Percentiles rank a stretch among this genome's conserved stretches.
phyloP scores from a whole-genome alignment of 2,329 filamentous ascomycete species.

The Sclerotinia borealis region DNA sequence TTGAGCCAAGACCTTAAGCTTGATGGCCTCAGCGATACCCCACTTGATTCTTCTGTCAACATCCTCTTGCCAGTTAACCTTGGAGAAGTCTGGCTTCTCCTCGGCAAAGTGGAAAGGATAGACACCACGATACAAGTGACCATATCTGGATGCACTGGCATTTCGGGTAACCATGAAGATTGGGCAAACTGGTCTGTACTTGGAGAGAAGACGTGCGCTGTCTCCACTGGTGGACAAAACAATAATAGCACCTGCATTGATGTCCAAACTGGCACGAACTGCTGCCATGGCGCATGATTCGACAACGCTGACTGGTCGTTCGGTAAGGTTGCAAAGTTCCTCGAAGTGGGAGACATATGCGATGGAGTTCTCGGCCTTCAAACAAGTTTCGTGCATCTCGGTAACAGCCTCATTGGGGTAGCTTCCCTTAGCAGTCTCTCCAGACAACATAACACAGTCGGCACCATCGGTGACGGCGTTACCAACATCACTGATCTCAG shows the following conservation, averaged over 20 bases:
- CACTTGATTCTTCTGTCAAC: slow-evolving; percentile 97
- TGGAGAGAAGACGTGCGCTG: slow-evolving; percentile 91
- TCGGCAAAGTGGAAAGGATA: slow-evolving; percentile 96
- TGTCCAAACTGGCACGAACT: slow-evolving; percentile 88
- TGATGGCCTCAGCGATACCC: slow-evolving; percentile 82
- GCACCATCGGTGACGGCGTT: slow-evolving; percentile 97
- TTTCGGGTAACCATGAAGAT: slow-evolving; percentile 99
- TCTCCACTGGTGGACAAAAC: slow-evolving; percentile 93
- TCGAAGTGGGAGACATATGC: slow-evolving; percentile 96
- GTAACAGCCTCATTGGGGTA: slow-evolving; percentile 88
- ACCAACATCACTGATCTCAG: slow-evolving; percentile 96
- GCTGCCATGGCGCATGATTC: slow-evolving; percentile 98
- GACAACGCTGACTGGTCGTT: slow-evolving; percentile 77
- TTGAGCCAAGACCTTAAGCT: slow-evolving; percentile 67
- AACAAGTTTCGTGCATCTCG: slow-evolving; percentile 98
- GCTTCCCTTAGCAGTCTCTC: slow-evolving; percentile 95
- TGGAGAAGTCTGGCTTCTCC: slow-evolving; percentile 87
- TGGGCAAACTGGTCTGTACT: slow-evolving; percentile 97
- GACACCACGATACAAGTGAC: slow-evolving; percentile 93
- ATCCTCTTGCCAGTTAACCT: slow-evolving; percentile 96
- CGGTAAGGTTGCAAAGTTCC: slow-evolving; percentile 78
- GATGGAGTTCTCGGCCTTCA: slow-evolving; percentile 95
- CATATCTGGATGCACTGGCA: slow-evolving; percentile 76
- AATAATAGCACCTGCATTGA: slow-evolving; percentile 93
- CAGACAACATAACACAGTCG: slow-evolving; percentile 99